These are phyloP conservation scores for Mrakiaceae sp. DNA, from an alignment of 1,284 basidiomycete genomes.

Conservation along the genomic window DNA sequence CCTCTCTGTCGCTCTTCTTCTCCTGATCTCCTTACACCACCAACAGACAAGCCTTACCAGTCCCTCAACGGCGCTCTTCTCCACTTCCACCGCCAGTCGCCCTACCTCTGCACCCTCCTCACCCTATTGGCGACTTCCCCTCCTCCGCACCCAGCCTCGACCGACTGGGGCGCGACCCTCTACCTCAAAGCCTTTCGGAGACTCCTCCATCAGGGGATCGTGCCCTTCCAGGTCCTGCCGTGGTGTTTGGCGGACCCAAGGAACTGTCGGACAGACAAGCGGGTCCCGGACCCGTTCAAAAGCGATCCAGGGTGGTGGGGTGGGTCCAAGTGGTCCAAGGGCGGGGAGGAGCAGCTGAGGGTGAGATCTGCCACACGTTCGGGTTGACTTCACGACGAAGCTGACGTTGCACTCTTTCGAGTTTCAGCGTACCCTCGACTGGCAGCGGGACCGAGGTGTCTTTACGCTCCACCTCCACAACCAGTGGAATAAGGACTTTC, in stretches of 20 bases:
- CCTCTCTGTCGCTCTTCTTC: neutral
- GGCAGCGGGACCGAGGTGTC: constrained; percentile 29
- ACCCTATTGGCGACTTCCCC: constrained; percentile 68
- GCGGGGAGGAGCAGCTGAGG: constrained; percentile 39
- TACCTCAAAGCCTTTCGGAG: constrained; percentile 79
- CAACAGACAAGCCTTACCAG: constrained; percentile 66
- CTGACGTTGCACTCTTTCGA: neutral
- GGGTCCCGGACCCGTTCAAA: constrained; percentile 76
- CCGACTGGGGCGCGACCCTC: constrained; percentile 82
- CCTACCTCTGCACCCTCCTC: constrained; percentile 90
- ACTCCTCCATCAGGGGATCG: constrained; percentile 55
- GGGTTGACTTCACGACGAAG: neutral
- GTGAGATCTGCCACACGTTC: neutral
- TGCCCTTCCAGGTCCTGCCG: constrained; percentile 78
- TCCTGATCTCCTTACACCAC: constrained; percentile 1
- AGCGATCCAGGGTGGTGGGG: constrained; percentile 48
- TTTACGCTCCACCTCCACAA: constrained; percentile 87
- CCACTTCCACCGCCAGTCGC: constrained; percentile 75
- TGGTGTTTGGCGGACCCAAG: constrained; percentile 85
- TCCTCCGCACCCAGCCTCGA: constrained; percentile 61
- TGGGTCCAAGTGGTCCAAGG: constrained; percentile 50
- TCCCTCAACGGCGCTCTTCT: constrained; percentile 85
- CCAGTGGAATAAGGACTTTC: constrained; percentile 77
- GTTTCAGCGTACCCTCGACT: neutral
- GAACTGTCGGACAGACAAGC: constrained; percentile 78